phyloP scores from a whole-genome alignment of 345 rosid species.

The Microthlaspi erraticum region DNA sequence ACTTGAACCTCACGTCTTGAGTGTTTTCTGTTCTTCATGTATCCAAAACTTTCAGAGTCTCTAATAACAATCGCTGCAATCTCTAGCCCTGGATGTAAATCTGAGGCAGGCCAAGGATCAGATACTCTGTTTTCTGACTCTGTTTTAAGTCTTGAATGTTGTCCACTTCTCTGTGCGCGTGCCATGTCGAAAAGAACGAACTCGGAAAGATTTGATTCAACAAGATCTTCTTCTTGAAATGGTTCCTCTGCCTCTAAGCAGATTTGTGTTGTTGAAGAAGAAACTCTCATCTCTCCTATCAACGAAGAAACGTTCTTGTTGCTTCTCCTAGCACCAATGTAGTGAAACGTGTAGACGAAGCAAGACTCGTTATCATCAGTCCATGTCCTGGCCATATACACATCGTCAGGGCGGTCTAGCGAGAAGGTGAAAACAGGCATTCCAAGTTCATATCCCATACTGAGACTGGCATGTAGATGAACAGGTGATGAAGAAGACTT shows the following conservation, averaged over 20 bases:
- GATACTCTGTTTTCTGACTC: conserved; percentile 35
- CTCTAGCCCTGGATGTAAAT: conserved; percentile 70
- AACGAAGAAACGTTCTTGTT: conserved; percentile 54
- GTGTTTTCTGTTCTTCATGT: conserved; percentile 50
- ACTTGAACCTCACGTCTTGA: conserved; percentile 55
- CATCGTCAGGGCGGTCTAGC: conserved; percentile 62
- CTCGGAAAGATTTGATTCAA: conserved; percentile 68
- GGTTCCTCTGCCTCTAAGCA: conserved; percentile 59
- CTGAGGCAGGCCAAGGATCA: conserved; percentile 53
- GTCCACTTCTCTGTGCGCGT: conserved; percentile 52
- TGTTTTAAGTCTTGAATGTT: conserved; percentile 36
- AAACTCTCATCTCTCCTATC: conserved; percentile 92
- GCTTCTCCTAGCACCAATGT: conserved; percentile 61
- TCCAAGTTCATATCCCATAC: conserved; percentile 63
- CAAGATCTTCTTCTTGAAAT: conserved; percentile 41
- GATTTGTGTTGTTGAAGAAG: conserved; percentile 52
- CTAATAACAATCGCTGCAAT: conserved; percentile 70
- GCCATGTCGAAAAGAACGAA: conserved; percentile 78
- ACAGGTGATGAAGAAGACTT: conserved; percentile 63
- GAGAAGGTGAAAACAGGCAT: conserved; percentile 71
- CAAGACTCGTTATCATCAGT: conserved; percentile 61
- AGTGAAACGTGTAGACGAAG: conserved; percentile 78
- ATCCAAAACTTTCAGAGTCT: conserved; percentile 66
- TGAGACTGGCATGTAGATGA: conserved; percentile 80
- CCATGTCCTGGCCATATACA: conserved; percentile 74